These are phyloP conservation scores for Penstemon barbatus DNA, from an alignment of 257 asterid species.

Conservation along the genomic window DNA sequence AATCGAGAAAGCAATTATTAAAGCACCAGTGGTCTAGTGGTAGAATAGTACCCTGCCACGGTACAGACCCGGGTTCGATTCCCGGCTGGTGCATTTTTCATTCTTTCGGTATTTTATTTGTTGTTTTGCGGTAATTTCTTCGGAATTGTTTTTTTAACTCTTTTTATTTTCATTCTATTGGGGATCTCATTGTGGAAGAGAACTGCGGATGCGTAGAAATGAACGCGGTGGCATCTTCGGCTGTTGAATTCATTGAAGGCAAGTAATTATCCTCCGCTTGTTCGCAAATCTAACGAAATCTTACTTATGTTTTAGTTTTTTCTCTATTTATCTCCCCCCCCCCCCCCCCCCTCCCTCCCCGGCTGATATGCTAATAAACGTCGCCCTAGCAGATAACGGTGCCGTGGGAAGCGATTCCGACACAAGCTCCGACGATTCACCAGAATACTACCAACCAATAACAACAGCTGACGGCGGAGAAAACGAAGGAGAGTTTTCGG, in stretches of 20 bases:
- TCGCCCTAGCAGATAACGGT: slow-evolving; percentile 33
- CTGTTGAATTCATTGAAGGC: slow-evolving; percentile 12
- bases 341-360: too few species aligned
- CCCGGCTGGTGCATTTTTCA: slow-evolving; percentile 64
- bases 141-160: background rate
- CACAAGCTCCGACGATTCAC: slow-evolving; percentile 52
- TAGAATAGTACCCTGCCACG: slow-evolving; percentile 60
- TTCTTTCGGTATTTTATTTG: too few species aligned
- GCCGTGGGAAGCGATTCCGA: slow-evolving; percentile 66
- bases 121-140: too few species aligned
- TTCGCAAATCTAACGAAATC: background rate
- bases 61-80: slow-evolving; percentile 77
- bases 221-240: slow-evolving; percentile 36
- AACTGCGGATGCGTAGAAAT: slow-evolving; percentile 25
- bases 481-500: slow-evolving; percentile 33
- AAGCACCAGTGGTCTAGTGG: slow-evolving; percentile 33
- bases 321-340: too few species aligned
- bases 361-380: background rate
- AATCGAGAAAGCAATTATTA: too few species aligned
- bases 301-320: background rate
- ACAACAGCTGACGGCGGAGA: slow-evolving; percentile 38
- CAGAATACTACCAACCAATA: slow-evolving; percentile 70
- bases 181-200: background rate
- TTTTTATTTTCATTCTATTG: background rate
- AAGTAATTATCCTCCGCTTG: background rate